These are phyloP conservation scores for Suillus tomentosus DNA, from an alignment of 768 basidiomycete species.

Conservation along the genomic window DNA sequence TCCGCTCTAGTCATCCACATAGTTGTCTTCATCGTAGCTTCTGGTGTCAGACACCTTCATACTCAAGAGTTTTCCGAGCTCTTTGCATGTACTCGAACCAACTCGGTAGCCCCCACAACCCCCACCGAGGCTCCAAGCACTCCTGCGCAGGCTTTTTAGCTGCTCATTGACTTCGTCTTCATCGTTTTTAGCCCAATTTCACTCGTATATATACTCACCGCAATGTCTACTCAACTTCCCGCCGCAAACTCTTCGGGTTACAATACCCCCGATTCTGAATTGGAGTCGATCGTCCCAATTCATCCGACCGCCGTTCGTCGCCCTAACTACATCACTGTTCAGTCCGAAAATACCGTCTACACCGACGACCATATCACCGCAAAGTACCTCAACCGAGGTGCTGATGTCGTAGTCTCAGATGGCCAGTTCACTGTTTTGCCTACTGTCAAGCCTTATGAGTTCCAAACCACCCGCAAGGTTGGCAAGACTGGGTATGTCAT, in stretches of 20 bases:
- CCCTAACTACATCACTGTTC: conserved; percentile 73
- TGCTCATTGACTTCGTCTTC: conserved; percentile 38
- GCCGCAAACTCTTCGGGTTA: conserved; percentile 59
- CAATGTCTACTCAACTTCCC: conserved; percentile 53
- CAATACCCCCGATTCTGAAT: conserved; percentile 70
- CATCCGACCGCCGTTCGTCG: conserved; percentile 88
- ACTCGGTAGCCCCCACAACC: conserved; percentile 87
- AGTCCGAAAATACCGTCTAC: conserved; percentile 80
- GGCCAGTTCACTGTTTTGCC: conserved; percentile 82
- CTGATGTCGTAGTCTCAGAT: conserved; percentile 65
- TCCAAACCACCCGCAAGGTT: conserved; percentile 86
- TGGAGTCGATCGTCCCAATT: conserved; percentile 68
- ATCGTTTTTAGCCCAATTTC: conserved; percentile 29
- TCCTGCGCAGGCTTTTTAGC: conserved; percentile 68
- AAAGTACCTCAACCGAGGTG: conserved; percentile 80
- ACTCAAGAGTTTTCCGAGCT: conserved; percentile 37
- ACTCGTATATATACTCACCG: conserved; percentile 24
- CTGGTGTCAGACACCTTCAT: conserved; percentile 20
- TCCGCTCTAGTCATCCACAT: not conserved
- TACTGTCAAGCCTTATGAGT: conserved; percentile 80
- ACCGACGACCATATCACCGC: conserved; percentile 81
- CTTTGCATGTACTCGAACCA: conserved; percentile 95
- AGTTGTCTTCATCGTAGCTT: conserved; percentile 3
- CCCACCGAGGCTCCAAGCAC: conserved; percentile 86
- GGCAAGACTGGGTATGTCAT: conserved; percentile 85